Evolutionary conservation across 345 rosid species (phyloP).

Genomic region (Pugionium dolabratum): DNA sequence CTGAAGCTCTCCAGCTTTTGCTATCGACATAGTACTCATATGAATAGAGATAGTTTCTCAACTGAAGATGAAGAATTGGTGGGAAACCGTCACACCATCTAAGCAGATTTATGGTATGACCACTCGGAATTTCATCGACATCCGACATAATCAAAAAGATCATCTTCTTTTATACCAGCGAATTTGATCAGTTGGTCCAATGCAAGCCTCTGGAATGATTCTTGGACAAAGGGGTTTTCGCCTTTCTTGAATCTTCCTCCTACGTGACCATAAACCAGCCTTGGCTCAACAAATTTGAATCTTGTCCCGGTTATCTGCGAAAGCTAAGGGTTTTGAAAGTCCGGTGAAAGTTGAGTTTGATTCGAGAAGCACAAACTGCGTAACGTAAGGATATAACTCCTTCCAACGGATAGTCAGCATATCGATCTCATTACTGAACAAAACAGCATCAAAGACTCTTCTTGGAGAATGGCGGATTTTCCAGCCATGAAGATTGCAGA

Average conservation of each 20-base stretch:
- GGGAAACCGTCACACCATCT: slow-evolving; percentile 89
- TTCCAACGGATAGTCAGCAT: slow-evolving; percentile 83
- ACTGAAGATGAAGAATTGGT: slow-evolving; percentile 77
- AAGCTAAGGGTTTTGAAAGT: slow-evolving; percentile 55
- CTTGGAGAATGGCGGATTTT: slow-evolving; percentile 69
- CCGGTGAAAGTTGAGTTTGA: slow-evolving; percentile 90
- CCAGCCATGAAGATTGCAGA: slow-evolving; percentile 91
- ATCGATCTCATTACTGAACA: slow-evolving; percentile 81
- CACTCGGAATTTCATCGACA: slow-evolving; percentile 91
- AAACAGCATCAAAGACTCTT: slow-evolving; percentile 78
- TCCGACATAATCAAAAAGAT: slow-evolving; percentile 92
- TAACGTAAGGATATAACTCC: slow-evolving; percentile 71
- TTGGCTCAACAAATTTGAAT: slow-evolving; percentile 64
- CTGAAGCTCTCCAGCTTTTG: slow-evolving; percentile 94
- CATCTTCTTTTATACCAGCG: slow-evolving; percentile 82
- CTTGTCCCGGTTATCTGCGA: slow-evolving; percentile 53
- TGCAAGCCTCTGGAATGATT: slow-evolving; percentile 87
- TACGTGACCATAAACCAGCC: slow-evolving; percentile 70
- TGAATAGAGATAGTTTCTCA: slow-evolving; percentile 80
- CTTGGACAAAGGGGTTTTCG: slow-evolving; percentile 88
- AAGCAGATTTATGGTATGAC: slow-evolving; percentile 78
- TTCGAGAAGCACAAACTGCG: slow-evolving; percentile 84
- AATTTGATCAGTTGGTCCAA: slow-evolving; percentile 70
- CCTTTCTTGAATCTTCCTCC: slow-evolving; percentile 81
- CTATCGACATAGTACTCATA: slow-evolving; percentile 65